Percentiles rank a stretch among this genome's conserved stretches.
Evolutionary conservation across 352 stramenopile species (phyloP).

Genomic region (Phytophthora tentaculata): DNA sequence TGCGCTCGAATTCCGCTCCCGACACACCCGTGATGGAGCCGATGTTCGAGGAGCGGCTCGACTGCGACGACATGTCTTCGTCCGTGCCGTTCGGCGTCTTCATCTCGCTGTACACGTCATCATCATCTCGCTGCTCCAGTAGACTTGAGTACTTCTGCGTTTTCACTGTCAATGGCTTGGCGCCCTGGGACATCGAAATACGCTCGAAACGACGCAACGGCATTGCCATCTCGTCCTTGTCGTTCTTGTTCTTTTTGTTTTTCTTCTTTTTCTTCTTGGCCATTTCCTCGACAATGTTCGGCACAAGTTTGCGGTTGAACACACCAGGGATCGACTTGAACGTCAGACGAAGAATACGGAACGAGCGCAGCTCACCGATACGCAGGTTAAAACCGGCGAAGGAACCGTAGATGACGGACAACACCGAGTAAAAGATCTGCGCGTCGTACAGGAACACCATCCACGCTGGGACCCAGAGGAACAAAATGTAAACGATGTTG

Average conservation of each 20-base stretch:
- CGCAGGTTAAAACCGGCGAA: conserved; percentile 86
- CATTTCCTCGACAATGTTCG: conserved; percentile 84
- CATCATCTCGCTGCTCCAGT: conserved; percentile 61
- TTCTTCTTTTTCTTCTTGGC: conserved; percentile 76
- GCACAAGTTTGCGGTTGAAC: conserved; percentile 88
- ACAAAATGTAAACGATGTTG: conserved; percentile 84
- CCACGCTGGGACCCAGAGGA: conserved; percentile 83
- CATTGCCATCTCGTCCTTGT: conserved; percentile 64
- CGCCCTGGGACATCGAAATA: conserved; percentile 83
- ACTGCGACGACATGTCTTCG: conserved; percentile 59
- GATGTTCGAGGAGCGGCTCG: conserved; percentile 62
- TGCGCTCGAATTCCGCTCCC: conserved; percentile 81
- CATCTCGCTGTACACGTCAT: conserved; percentile 65
- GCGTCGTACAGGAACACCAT: conserved; percentile 88
- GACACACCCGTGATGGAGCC: conserved; percentile 79
- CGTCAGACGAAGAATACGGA: conserved; percentile 79
- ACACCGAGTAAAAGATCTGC: conserved; percentile 86
- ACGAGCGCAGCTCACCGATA: conserved; percentile 85
- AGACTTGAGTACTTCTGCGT: conserved; percentile 82
- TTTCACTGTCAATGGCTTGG: conserved; percentile 81
- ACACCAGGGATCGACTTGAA: conserved; percentile 87
- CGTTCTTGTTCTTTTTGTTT: conserved; percentile 49
- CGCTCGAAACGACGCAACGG: conserved; percentile 80
- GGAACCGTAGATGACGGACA: conserved; percentile 81
- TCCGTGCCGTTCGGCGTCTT: conserved; percentile 67